Base-by-base conservation (phyloP, 441 rosid species). In the Melastoma candidum region DNA sequence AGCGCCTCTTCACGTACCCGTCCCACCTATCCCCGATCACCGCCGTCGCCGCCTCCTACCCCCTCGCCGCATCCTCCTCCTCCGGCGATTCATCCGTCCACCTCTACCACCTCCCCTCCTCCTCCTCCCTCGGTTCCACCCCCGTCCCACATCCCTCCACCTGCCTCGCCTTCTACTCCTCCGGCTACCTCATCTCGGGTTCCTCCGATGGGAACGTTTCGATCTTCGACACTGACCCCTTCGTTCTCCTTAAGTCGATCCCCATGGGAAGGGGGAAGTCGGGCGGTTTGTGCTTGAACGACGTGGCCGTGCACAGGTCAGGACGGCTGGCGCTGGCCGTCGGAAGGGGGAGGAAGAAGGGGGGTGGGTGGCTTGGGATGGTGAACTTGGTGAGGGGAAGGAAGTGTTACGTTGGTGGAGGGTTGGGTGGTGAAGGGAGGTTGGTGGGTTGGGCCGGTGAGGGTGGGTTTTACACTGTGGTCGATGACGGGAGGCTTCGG, bases 301-400 rank as follows among this genome's bases (percentile, higher is more conserved):
- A 83, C 68, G 60, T 92, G 49, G 59, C 87, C 0, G 77, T 92
- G 13, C 98, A 92, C 56, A 84, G 82, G 0, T 79, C 90, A 1
- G 97, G 98, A 60, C 84, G 81, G 70, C 69, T 92, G 25, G 95
- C 87, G 32, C 63, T 92, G 59, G 75, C 83, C 3, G 95, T 92
- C 12, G 89, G 85, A 12, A 74, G 87, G 49, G 41, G 7, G 5
- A 32, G 41, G 41, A 32, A 32, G 41, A 32, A 32, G 6, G 41
- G 41, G 41, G 97, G 88, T 59, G 84, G 79, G 73, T 84, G 85
- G 62, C 66, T 92, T 66, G 92, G 80, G 39, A 82, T 92, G 95
- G 57, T 85, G 71, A 92, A 92, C 74, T 71, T 92, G 64, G 82
- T 88, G 51, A 75, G 97, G 54, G 98, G 97, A 39, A 82, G 80